Evolutionary conservation across 352 stramenopile species (phyloP), one percentile per base, ranked within the genome.

Genomic region (Phytophthora pistaciae): DNA sequence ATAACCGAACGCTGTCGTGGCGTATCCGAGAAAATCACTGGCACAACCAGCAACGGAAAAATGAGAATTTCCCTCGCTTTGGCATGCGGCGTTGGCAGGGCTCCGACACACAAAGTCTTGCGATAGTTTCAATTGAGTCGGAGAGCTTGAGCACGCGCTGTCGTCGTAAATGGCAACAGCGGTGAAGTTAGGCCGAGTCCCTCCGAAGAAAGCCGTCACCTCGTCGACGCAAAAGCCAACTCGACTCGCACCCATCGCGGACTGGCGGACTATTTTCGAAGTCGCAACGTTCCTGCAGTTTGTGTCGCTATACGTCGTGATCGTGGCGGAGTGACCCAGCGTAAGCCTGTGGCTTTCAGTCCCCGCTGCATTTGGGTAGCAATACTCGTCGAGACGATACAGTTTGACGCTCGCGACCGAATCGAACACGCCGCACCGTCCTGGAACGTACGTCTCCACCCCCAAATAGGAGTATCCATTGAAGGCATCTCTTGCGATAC

Each of bases 381-480:
- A 64, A 16, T 64, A 49, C 13, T 64, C 58, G 29, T 64, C 58
- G 2, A 57, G 50, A 7, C 31, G 60, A 29, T 67, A 67, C 16
- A 60, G 8, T 3, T 14, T 60, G 16, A 23, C 21, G 14, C 38
- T 60, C 16, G 16, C 16, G 3, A 67, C 5, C 8, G 33, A 40
- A 27, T 67, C 48, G 9, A 1, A 10, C 13, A 25, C 18, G 7
- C 36, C 27, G 18, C 60, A 56, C 10, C 46, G n/a, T 18, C 42
- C 16, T 11, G 16, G 13, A 5, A 42, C 10, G 33, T 68, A 73
- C 10, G 38, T 63, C 23, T 73, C 50, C 25, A 68, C 59, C 0
- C 14, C 40, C 52, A 73, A 20, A 6, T 60, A 56, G 3, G 64
- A 40, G 6, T 40, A 53, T 6, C 46, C 16, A 1, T 11, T 46